Evolutionary conservation across 2,329 filamentous ascomycete species (phyloP).

Genomic region (Lithohypha guttulata): DNA sequence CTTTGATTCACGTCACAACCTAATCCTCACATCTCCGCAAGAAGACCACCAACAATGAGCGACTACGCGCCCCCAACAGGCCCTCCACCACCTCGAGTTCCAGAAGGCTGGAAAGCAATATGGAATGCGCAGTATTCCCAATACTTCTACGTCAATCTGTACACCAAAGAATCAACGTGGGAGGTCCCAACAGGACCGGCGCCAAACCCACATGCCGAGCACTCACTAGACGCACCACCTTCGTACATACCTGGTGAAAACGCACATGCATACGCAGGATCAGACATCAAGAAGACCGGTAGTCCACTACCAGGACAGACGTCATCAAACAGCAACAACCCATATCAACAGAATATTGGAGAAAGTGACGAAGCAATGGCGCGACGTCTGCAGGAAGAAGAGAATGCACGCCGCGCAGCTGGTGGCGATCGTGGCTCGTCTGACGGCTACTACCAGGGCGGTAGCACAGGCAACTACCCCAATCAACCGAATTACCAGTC

Average conservation of each 20-base stretch:
- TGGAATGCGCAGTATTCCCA: constrained; percentile 73
- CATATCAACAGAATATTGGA: constrained; percentile 48
- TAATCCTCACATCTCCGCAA: too few relatives aligned
- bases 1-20: too few relatives aligned
- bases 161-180: constrained; percentile 86
- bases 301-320: not conserved
- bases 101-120: constrained; percentile 66
- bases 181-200: constrained; percentile 65
- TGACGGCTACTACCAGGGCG: constrained; percentile 13
- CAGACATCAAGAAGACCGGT: constrained; percentile 33
- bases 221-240: constrained; percentile 32
- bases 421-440: too few relatives aligned
- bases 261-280: constrained; percentile 29
- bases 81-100: constrained; percentile 51
- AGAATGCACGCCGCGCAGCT: constrained; percentile 50
- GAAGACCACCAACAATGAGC: too few relatives aligned
- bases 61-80: constrained; percentile 33
- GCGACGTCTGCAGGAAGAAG: constrained; percentile 69
- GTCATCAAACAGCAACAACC: constrained; percentile 52
- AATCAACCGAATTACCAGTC: constrained; percentile 33
- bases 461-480: constrained; percentile 18
- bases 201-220: constrained; percentile 35
- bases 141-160: constrained; percentile 88
- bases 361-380: constrained; percentile 62
- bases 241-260: constrained; percentile 48